Evolutionary conservation across 2,329 filamentous ascomycete species (phyloP), one percentile per base, ranked within the genome.

Genomic region (Phaeophleospora eucalypticola): DNA sequence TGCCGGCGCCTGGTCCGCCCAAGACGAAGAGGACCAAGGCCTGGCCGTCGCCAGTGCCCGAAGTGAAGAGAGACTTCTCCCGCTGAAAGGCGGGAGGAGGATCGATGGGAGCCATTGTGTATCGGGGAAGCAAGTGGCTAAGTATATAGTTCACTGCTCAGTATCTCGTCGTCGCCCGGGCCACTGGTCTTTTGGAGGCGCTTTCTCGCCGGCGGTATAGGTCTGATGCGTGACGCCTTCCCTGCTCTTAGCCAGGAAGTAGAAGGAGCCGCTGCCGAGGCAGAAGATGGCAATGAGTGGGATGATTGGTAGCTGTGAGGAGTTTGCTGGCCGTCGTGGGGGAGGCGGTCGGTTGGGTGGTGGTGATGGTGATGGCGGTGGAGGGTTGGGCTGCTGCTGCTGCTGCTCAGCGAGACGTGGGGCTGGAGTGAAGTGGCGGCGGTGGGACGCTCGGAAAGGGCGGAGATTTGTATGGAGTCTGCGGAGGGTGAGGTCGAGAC

Each of bases 21-120:
- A 98, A 89, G 53, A 97, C 89, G 75, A 95, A 97, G 69, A 98
- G 75, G 49, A 97, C 90, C n/a, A 89, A 93, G 24, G 94, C 87
- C 49, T 89, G 34, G 32, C 35, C 43, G 3, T 49, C 39, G 21
- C 42, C 49, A 14, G 60, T 64, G 44, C 63, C 62, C 41, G 84
- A 73, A 48, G 81, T 83, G 78, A 95, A 96, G 63, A 82, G 81
- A 3, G 90, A 85, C 44, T 74, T 71, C 36, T 68, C 65, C 67
- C 84, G 84, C 53, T 72, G 66, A 21, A 78, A 75, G 54, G 74
- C 71, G 51, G 70, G 68, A 62, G 72, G 71, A 45, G 59, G 52
- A 12, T 56, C 47, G 32, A 44, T 48, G 6, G 57, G 45, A 37
- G 53, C 35, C 52, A 54, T 68, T 67, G 60, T 64, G 56, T 41